These are phyloP conservation scores for Lumnitzera racemosa DNA, from an alignment of 345 rosid genomes.

Conservation along the genomic window DNA sequence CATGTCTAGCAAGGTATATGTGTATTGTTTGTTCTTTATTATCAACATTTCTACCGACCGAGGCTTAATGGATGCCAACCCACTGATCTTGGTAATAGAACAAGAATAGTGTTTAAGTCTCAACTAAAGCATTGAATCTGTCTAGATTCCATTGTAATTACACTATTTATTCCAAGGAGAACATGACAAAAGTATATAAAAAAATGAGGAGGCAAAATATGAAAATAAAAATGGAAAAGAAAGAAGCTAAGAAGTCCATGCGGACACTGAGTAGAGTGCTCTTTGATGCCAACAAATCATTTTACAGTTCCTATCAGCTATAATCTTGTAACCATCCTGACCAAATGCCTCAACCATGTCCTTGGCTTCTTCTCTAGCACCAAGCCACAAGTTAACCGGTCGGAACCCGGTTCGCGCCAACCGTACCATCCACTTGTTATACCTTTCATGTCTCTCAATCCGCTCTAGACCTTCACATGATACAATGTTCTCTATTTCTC, in stretches of 20 bases:
- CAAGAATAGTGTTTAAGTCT: neutral
- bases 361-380: slow-evolving; percentile 20
- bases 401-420: slow-evolving; percentile 27
- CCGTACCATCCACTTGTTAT: slow-evolving; percentile 31
- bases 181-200: slow-evolving; percentile 1
- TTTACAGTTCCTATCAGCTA: slow-evolving; percentile 26
- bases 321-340: slow-evolving; percentile 32
- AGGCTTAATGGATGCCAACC: too few relatives aligned
- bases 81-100: too few relatives aligned
- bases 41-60: too few relatives aligned
- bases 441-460: slow-evolving; percentile 45
- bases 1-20: too few relatives aligned
- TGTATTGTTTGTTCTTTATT: too few relatives aligned
- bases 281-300: slow-evolving; percentile 58
- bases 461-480: slow-evolving; percentile 47
- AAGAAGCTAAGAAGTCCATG: slow-evolving; percentile 35
- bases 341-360: slow-evolving; percentile 24
- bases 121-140: neutral
- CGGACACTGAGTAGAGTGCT: slow-evolving; percentile 43
- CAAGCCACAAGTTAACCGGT: slow-evolving; percentile 28
- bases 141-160: slow-evolving; percentile 1
- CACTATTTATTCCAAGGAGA: neutral
- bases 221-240: too few relatives aligned
- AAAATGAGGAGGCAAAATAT: neutral
- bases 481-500: slow-evolving; percentile 43